These are phyloP conservation scores for Penicillium canescens DNA, from an alignment of 495 filamentous ascomycete species.

Conservation along the genomic window DNA sequence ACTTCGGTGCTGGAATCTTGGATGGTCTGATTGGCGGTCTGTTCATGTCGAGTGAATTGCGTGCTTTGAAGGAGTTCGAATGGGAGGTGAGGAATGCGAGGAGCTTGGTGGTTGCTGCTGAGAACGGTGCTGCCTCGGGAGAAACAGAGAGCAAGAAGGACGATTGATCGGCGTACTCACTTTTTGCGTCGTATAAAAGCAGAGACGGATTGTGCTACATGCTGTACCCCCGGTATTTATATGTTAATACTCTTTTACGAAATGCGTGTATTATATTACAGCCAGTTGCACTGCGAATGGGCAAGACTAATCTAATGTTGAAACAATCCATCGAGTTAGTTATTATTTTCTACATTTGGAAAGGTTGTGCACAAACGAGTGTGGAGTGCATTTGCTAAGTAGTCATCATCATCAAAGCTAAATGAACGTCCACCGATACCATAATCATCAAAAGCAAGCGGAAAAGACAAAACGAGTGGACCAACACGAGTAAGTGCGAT, in stretches of 20 bases:
- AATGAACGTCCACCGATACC: not conserved
- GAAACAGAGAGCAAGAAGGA: conserved; percentile 5
- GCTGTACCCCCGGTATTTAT: not conserved
- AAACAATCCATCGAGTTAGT: not conserved
- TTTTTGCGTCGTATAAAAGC: not conserved
- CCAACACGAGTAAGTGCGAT: not conserved
- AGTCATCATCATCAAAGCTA: conserved; percentile 8
- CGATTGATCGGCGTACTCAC: not conserved
- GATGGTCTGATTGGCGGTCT: conserved; percentile 85
- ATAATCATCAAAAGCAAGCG: conserved; percentile 2
- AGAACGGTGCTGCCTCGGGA: conserved; percentile 1
- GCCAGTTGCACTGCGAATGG: not conserved
- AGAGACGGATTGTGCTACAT: not conserved
- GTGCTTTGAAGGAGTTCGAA: conserved; percentile 88
- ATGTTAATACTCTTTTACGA: not conserved
- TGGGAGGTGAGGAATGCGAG: conserved; percentile 84
- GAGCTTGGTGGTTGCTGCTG: conserved; percentile 27
- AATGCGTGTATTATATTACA: not conserved
- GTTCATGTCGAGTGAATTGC: conserved; percentile 80
- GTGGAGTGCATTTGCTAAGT: conserved; percentile 19
- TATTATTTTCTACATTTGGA: not conserved
- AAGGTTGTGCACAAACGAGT: conserved; percentile 19
- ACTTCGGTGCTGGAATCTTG: conserved; percentile 71
- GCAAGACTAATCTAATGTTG: conserved; percentile 10
- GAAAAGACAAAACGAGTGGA: not conserved